phyloP scores from a whole-genome alignment of 768 basidiomycete genomes.

The Pleurotus ostreatus region DNA sequence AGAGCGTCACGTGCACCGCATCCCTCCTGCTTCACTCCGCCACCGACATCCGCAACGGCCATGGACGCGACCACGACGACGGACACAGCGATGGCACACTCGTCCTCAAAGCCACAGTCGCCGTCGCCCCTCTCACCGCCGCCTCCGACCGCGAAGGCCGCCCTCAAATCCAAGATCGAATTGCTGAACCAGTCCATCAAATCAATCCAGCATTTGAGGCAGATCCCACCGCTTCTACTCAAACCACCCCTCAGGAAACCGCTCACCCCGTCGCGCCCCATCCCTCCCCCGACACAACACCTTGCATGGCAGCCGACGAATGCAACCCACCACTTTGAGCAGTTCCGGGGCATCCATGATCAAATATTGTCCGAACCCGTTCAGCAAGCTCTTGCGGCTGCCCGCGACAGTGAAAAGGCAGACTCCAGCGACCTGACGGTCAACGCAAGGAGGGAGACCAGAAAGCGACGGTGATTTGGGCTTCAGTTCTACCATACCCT shows the following conservation, averaged over 20 bases:
- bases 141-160: not conserved
- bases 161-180: not conserved
- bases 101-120: too few species aligned
- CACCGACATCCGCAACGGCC: not conserved
- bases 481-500: conserved; percentile 9
- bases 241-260: conserved; percentile 24
- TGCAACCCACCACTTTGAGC: conserved; percentile 31
- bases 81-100: not conserved
- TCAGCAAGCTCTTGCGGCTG: conserved; percentile 55
- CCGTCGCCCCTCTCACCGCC: not conserved
- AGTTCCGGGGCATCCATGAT: conserved; percentile 44
- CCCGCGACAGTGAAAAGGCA: conserved; percentile 47
- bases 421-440: conserved; percentile 48
- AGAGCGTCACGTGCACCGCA: not conserved
- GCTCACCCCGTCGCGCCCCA: conserved; percentile 1
- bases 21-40: not conserved
- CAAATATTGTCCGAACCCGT: conserved; percentile 43
- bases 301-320: not conserved
- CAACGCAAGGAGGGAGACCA: conserved; percentile 41
- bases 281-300: conserved; percentile 2
- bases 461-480: conserved; percentile 52
- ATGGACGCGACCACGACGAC: not conserved
- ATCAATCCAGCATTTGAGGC: conserved; percentile 40
- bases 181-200: conserved; percentile 24
- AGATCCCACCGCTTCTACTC: conserved; percentile 42